Percentiles rank a stretch among this genome's conserved stretches.
Evolutionary conservation across 192 early-diverging fungal species (phyloP).

Genomic region (Coemansia sp.): DNA sequence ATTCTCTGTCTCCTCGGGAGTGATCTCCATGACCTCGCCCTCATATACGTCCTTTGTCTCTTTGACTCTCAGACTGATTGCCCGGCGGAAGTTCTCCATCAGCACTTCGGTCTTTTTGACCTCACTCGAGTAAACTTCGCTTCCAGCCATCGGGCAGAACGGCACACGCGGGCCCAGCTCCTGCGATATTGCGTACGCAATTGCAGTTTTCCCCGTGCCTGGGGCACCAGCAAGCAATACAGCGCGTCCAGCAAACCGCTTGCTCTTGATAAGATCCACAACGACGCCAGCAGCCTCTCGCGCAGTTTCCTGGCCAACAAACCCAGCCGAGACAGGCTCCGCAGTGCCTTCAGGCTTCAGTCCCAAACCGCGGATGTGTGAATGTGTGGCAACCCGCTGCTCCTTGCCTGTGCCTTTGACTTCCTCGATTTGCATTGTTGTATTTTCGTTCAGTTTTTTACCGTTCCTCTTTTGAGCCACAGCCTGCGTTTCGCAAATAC

Average conservation of each 20-base stretch:
- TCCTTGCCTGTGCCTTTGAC: slow-evolving; percentile 90
- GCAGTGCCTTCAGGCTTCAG: slow-evolving; percentile 84
- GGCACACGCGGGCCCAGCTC: slow-evolving; percentile 98
- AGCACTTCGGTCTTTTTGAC: slow-evolving; percentile 99
- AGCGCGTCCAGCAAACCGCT: slow-evolving; percentile 97
- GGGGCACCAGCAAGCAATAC: slow-evolving; percentile 94
- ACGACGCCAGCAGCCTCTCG: slow-evolving; percentile 94
- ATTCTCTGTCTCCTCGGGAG: slow-evolving; percentile 97
- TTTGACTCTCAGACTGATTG: slow-evolving; percentile 95
- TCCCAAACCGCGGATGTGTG: slow-evolving; percentile 96
- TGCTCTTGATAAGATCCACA: slow-evolving; percentile 91
- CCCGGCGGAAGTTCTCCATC: slow-evolving; percentile 98
- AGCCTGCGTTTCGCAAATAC: background rate
- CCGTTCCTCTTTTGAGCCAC: background rate
- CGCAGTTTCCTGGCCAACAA: slow-evolving; percentile 96
- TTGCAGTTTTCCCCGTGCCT: slow-evolving; percentile 97
- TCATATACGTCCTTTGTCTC: slow-evolving; percentile 99
- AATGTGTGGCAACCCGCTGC: slow-evolving; percentile 93
- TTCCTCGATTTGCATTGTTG: slow-evolving; percentile 86
- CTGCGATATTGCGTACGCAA: slow-evolving; percentile 94
- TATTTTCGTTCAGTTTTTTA: background rate
- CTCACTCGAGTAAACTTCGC: slow-evolving; percentile 96
- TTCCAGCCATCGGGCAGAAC: slow-evolving; percentile 98
- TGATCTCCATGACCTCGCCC: slow-evolving; percentile 96
- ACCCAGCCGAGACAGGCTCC: slow-evolving; percentile 84